phyloP scores from a whole-genome alignment of 768 basidiomycete species.

The Heimioporus sp. region DNA sequence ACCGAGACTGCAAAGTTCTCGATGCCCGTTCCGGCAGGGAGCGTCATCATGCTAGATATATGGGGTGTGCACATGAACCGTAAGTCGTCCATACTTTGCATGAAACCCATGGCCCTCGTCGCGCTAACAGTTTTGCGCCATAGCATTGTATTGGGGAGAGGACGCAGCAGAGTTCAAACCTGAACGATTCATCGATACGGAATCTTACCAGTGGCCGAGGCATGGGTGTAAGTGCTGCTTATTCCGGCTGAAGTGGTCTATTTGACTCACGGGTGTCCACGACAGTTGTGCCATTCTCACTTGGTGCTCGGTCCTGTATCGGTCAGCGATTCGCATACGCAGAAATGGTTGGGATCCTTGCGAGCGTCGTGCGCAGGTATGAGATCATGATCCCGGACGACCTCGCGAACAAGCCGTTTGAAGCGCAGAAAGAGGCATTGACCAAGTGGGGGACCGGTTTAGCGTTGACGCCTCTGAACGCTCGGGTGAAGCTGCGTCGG shows the following conservation, averaged over 20 bases:
- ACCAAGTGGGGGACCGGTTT: constrained; percentile 38
- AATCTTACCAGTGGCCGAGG: constrained; percentile 49
- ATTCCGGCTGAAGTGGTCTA: neutral
- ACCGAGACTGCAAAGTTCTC: constrained; percentile 29
- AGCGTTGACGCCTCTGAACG: constrained; percentile 34
- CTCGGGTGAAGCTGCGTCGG: constrained; percentile 22
- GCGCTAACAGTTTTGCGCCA: neutral
- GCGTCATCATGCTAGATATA: constrained; percentile 40
- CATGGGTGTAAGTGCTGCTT: constrained; percentile 40
- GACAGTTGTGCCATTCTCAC: constrained; percentile 45
- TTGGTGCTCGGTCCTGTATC: constrained; percentile 45
- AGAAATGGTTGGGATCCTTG: constrained; percentile 42
- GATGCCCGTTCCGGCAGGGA: constrained; percentile 39
- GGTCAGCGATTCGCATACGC: constrained; percentile 48
- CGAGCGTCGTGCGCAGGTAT: constrained; percentile 42
- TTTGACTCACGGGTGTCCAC: neutral
- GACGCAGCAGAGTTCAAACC: constrained; percentile 46
- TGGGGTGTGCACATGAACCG: constrained; percentile 45
- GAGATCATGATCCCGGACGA: constrained; percentile 39
- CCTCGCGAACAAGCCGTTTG: constrained; percentile 25
- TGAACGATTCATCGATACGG: constrained; percentile 50
- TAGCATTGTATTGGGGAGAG: constrained; percentile 50
- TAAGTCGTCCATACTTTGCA: constrained; percentile 21
- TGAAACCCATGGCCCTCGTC: neutral
- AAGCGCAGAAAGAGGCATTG: constrained; percentile 33